phyloP scores from a whole-genome alignment of 208 protist species.

The Trypanosoma conorhini region DNA sequence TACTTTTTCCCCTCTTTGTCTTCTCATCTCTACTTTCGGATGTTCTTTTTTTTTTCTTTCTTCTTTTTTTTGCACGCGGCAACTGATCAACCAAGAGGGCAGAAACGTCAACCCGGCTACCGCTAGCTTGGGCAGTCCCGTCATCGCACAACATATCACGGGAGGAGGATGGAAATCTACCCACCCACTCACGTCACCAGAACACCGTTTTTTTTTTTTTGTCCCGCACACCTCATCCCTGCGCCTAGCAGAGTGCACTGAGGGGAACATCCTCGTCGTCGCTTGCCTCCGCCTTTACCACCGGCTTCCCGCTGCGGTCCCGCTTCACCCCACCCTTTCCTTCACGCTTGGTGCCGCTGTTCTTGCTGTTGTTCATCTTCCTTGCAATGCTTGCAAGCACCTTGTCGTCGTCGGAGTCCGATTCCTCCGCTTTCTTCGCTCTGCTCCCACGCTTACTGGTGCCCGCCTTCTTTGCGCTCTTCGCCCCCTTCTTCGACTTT shows the following conservation, averaged over 20 bases:
- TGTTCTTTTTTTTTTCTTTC: neutral
- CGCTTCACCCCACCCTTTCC: conserved; percentile 34
- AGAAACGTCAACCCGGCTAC: neutral
- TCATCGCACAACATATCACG: neutral
- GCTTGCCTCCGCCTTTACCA: conserved; percentile 38
- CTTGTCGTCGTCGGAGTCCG: conserved; percentile 30
- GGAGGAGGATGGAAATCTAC: neutral
- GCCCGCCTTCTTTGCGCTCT: conserved; percentile 23
- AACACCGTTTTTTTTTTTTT: conserved; percentile 14
- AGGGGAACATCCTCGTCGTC: conserved; percentile 76
- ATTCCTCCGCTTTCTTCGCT: conserved; percentile 48
- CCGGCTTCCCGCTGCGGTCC: conserved; percentile 20
- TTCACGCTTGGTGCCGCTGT: conserved; percentile 12
- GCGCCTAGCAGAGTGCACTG: conserved; percentile 34
- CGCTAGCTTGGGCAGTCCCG: neutral
- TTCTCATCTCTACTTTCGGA: neutral
- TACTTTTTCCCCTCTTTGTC: neutral
- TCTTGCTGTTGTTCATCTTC: conserved; percentile 35
- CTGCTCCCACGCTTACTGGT: neutral
- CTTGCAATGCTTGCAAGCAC: conserved; percentile 22
- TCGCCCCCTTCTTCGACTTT: conserved; percentile 28
- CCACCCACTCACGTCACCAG: neutral
- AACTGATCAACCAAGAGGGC: neutral
- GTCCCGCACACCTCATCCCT: neutral
- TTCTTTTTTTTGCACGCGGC: neutral